Base-by-base conservation (phyloP, 768 basidiomycete genomes). In the Kwoniella botswanensis region DNA sequence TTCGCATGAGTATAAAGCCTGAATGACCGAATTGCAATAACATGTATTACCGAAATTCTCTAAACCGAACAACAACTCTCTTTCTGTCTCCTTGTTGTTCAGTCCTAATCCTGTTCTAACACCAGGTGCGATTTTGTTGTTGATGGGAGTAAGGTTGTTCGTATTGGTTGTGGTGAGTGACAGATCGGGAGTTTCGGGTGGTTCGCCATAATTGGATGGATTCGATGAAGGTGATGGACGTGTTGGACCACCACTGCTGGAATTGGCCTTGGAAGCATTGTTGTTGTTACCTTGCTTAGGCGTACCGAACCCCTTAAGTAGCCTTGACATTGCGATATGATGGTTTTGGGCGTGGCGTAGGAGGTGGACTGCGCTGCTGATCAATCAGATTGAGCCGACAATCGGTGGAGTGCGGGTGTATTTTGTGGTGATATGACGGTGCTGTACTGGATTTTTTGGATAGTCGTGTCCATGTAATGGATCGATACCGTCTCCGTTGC, bases 11-110 rank as follows among this genome's bases (percentile, higher is more conserved):
- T 98, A 99, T 66, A 98, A 88, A 0, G 97, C 91, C 83, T 99
- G 96, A 17, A 99, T 87, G 24, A 99, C 94, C n/a, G 96, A 97
- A 85, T 98, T 99, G 86, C 92, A 94, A 84, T 99, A 99, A 85
- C 95, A 98, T 58, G 93, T 98, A 83, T 98, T 98, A 52, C 94
- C 94, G 86, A 96, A 97, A 84, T 98, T 98, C 87, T 97, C 96
- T 64, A 97, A 86, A n/a, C 96, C 96, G 86, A 95, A 96, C 63
- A 84, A 76, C 0, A 82, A 61, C 63, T 85, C 85, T n/a, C 77
- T 75, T 43, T 82, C 80, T 21, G 74, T 74, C 18, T 56, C 68
- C 24, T 69, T 74, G 9, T 72, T 73, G 46, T 71, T 76, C 9
- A 18, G 43, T 44, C 35, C 35, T 35, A 35, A 17, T 67, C 43